Conservation (phyloP, 2,329 filamentous ascomycete species). For the Zasmidium citrigriseum region DNA sequence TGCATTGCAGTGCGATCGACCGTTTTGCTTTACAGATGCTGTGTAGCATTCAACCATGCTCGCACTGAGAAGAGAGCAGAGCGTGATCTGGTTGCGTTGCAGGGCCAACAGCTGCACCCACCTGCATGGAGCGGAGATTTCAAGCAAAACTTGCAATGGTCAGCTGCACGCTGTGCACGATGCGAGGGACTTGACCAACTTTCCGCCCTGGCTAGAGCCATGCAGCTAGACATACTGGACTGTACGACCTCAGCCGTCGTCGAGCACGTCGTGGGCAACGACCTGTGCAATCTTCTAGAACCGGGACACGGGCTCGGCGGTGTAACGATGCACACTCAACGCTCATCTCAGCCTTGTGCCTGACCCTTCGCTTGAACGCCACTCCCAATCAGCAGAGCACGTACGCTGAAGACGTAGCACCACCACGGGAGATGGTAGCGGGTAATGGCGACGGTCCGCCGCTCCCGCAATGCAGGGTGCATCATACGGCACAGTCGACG, state of each 20-base stretch:
- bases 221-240: slow-evolving; percentile 6
- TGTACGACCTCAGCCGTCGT: not conserved
- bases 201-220: not conserved
- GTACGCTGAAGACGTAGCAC: not conserved
- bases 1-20: slow-evolving; percentile 16
- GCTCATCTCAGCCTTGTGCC: not conserved
- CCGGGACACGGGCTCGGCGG: not conserved
- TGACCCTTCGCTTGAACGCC: not conserved
- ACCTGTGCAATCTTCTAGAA: slow-evolving; percentile 1
- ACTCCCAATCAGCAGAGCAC: not conserved
- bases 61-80: not conserved
- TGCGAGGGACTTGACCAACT: not conserved
- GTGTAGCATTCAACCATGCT: slow-evolving; percentile 7
- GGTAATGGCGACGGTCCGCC: not conserved
- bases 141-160: not conserved
- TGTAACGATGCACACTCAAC: not conserved
- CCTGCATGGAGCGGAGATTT: slow-evolving; percentile 9
- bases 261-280: not conserved
- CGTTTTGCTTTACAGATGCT: slow-evolving; percentile 8
- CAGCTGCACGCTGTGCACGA: not conserved
- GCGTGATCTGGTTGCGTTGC: not conserved
- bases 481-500: not conserved
- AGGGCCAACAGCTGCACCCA: not conserved
- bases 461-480: not conserved
- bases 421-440: not conserved